Percentiles rank a stretch among this genome's conserved stretches.
Evolutionary conservation across 1,139 yeast species (phyloP).

Genomic region (Candida labiduridarum): DNA sequence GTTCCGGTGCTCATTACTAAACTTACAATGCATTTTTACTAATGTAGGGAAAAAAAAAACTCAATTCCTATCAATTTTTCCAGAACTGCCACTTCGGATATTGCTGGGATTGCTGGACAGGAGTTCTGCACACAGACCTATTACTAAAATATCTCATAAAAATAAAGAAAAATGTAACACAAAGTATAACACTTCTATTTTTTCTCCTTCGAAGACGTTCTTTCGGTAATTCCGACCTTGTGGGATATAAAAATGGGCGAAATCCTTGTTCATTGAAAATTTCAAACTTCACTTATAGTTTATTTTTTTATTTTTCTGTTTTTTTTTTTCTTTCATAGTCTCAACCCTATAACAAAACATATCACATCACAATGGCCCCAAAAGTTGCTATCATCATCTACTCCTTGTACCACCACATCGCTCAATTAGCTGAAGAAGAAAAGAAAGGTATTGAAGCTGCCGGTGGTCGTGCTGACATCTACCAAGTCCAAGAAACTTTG

Average conservation of each 20-base stretch:
- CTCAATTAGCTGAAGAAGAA: constrained; percentile 66
- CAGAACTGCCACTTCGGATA: background rate
- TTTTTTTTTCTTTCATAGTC: background rate
- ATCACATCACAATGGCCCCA: constrained; percentile 27
- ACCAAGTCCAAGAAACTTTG: constrained; percentile 81
- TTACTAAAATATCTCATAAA: constrained; percentile 1
- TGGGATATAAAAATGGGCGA: background rate
- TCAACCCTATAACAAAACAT: background rate
- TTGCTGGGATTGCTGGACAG: background rate
- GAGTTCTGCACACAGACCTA: background rate
- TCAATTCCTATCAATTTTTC: too few species aligned
- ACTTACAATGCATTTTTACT: background rate
- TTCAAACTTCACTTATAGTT: background rate
- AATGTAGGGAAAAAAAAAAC: background rate
- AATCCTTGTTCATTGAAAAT: background rate
- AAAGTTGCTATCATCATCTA: constrained; percentile 67
- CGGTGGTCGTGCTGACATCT: constrained; percentile 73
- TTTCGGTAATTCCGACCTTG: background rate
- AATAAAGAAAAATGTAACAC: background rate
- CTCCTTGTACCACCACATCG: constrained; percentile 81
- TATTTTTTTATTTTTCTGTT: background rate
- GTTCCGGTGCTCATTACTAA: background rate
- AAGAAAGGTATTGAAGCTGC: constrained; percentile 72
- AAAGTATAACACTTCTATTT: background rate
- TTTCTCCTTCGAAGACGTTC: background rate